Evolutionary conservation across 306 rosid species (phyloP), one percentile per base, ranked within the genome.

Genomic region (Mimosa bimucronata): DNA sequence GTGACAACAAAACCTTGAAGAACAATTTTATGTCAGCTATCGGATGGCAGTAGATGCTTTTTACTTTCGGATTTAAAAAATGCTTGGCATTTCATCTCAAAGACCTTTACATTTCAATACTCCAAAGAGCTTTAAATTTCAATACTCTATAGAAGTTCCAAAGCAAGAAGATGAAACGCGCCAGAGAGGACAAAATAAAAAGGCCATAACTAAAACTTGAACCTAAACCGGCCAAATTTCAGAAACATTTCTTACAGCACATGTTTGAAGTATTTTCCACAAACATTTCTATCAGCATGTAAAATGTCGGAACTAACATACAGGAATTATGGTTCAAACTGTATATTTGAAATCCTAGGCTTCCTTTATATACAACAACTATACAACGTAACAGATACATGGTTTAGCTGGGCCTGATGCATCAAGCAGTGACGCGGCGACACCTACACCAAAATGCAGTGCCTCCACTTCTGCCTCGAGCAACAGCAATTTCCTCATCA

Each of bases 381-480:
- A 66, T 19, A 74, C 74, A 77, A 23, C 9, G 69, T 44, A 34
- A 42, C 34, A 61, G 44, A 64, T 46, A 70, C 57, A 77, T 29
- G 61, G 18, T 48, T 69, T 37, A 41, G 25, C 40, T 70, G 9
- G 23, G 42, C 69, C 75, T 26, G 16, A 26, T 66, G 58, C 44
- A 31, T 88, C 85, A 91, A 71, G 71, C 15, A 40, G 62, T 19
- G 73, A 91, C 90, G 73, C 74, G 94, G 30, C 21, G 84, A 86
- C 98, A 94, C 64, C 90, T 89, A 75, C 97, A 89, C 99, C 98
- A 93, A 71, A 91, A 90, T 26, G 98, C 98, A 79, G 98, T 92
- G 29, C 99, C 97, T 38, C 98, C 98, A 75, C 97, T 82, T 82
- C 87, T 86, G 67, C 98, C 99, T 67, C 96, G 92, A 81, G 98